These are phyloP conservation scores for Curvularia sp. DNA, from an alignment of 2,329 filamentous ascomycete genomes.

Conservation along the genomic window DNA sequence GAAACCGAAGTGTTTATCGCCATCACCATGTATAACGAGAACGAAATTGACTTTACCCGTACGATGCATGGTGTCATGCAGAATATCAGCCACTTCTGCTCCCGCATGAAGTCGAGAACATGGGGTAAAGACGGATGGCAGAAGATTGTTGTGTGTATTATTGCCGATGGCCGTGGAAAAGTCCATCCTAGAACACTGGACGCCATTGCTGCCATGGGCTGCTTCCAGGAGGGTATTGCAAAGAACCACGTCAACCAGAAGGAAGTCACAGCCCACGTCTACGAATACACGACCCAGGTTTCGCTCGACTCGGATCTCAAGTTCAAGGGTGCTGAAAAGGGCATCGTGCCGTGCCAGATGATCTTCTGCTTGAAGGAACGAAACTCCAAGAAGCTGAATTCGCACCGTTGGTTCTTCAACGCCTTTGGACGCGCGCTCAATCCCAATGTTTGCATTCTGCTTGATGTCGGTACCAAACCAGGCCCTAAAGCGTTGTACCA, in stretches of 20 bases:
- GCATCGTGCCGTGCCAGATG: slow-evolving; percentile 96
- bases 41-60: slow-evolving; percentile 93
- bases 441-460: slow-evolving; percentile 94
- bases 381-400: slow-evolving; percentile 97
- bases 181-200: slow-evolving; percentile 94
- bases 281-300: slow-evolving; percentile 98
- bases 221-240: slow-evolving; percentile 97
- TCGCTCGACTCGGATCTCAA: slow-evolving; percentile 94
- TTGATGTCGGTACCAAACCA: slow-evolving; percentile 95
- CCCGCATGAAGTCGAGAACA: slow-evolving; percentile 85
- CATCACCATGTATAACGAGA: slow-evolving; percentile 99
- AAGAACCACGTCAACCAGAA: slow-evolving; percentile 98
- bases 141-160: slow-evolving; percentile 97
- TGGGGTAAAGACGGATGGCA: slow-evolving; percentile 99
- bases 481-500: slow-evolving; percentile 92
- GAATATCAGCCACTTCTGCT: slow-evolving; percentile 97
- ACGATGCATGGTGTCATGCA: slow-evolving; percentile 99
- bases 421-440: slow-evolving; percentile 91
- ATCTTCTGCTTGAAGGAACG: slow-evolving; percentile 99
- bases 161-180: slow-evolving; percentile 91
- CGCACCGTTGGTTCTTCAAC: slow-evolving; percentile 99
- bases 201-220: slow-evolving; percentile 92
- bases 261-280: slow-evolving; percentile 94
- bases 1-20: slow-evolving; percentile 97
- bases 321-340: slow-evolving; percentile 99